Conservation (phyloP, 2,329 filamentous ascomycete species). For the Fusarium coffeatum region DNA sequence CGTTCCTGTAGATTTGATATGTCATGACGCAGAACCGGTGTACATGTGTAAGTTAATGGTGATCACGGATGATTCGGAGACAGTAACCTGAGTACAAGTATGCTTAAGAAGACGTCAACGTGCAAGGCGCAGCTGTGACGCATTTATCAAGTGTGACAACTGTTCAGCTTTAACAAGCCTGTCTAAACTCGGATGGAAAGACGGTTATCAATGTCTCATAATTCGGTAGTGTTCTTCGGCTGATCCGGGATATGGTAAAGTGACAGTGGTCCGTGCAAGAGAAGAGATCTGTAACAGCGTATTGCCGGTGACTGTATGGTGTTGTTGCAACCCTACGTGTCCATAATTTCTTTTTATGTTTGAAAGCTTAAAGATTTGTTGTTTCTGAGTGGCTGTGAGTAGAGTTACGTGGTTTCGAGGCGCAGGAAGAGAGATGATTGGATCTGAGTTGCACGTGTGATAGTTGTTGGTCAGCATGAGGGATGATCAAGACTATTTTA, state of each 20-base stretch:
- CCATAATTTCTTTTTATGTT: background rate
- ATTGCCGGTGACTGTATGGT: background rate
- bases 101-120: background rate
- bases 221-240: background rate
- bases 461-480: constrained; percentile 23
- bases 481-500: background rate
- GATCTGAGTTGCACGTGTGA: constrained; percentile 19
- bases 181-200: background rate
- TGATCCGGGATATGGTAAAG: constrained; percentile 5
- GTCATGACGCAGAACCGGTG: background rate
- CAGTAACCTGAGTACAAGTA: background rate
- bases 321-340: background rate
- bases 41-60: background rate
- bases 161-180: background rate
- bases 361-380: background rate
- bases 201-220: constrained; percentile 5
- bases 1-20: background rate
- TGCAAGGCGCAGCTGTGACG: background rate
- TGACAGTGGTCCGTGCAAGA: background rate
- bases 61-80: constrained; percentile 10
- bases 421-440: constrained; percentile 32
- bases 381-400: constrained; percentile 5
- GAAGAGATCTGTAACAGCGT: constrained; percentile 1
- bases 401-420: constrained; percentile 35
- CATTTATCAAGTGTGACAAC: background rate